Percentiles rank a stretch among this genome's conserved stretches.
Conservation (phyloP, 2,329 filamentous ascomycete species). For the Cordyceps cicadae region DNA sequence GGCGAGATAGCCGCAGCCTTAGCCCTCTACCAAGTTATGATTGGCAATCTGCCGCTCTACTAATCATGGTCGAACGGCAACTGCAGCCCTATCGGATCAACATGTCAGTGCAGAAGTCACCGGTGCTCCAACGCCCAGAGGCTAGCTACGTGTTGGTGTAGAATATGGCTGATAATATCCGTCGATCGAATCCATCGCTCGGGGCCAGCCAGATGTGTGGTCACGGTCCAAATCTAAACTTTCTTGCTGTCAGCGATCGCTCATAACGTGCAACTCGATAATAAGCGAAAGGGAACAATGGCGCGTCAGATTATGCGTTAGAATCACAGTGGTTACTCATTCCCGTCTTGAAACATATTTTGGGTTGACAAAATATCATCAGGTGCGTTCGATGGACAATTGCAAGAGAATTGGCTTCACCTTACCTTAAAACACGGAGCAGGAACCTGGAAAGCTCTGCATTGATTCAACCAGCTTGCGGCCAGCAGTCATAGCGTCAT, state of each 20-base stretch:
- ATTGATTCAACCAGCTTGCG: background rate
- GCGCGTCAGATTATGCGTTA: conserved; percentile 13
- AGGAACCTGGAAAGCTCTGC: background rate
- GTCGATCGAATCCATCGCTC: background rate
- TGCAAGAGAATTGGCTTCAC: background rate
- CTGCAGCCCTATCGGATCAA: background rate
- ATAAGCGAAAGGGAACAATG: too few species aligned
- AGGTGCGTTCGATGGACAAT: background rate
- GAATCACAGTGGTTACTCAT: conserved; percentile 28
- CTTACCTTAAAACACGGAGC: background rate
- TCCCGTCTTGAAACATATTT: conserved; percentile 33
- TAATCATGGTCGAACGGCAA: background rate
- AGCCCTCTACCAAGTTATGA: too few species aligned
- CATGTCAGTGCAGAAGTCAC: background rate
- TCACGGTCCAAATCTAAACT: too few species aligned
- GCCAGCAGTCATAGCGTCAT: background rate
- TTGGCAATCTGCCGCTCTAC: background rate
- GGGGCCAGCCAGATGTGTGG: too few species aligned
- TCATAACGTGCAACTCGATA: background rate
- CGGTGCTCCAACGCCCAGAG: background rate
- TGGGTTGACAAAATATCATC: conserved; percentile 15
- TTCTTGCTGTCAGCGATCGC: background rate
- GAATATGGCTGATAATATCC: background rate
- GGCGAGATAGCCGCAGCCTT: too few species aligned
- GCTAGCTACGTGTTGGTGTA: background rate